Percentiles rank a stretch among this genome's conserved stretches.
phyloP scores from a whole-genome alignment of 1,139 yeast genomes.

The Yamadazyma epiphylla region DNA sequence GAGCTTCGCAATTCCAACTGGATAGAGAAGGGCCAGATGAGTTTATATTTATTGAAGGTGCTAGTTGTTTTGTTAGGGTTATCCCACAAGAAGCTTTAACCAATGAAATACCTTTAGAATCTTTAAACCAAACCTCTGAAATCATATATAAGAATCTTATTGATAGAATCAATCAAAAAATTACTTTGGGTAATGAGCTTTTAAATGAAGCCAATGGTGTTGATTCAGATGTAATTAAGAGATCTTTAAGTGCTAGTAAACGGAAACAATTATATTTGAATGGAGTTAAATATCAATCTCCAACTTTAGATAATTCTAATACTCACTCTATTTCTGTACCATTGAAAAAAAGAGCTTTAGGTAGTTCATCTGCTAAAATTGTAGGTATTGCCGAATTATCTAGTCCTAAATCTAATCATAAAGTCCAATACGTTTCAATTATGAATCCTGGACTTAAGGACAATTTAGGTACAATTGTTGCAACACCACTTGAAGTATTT shows the following conservation, averaged over 20 bases:
- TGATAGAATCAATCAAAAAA: conserved; percentile 25
- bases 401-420: conserved; percentile 30
- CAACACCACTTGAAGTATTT: conserved; percentile 33
- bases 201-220: conserved; percentile 2
- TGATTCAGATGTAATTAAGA: conserved; percentile 4
- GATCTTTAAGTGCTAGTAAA: conserved; percentile 14
- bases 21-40: conserved; percentile 28
- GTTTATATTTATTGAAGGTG: conserved; percentile 38
- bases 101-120: conserved; percentile 8
- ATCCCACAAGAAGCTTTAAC: conserved; percentile 17
- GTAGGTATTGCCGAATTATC: conserved; percentile 33
- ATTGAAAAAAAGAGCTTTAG: conserved; percentile 25
- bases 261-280: conserved; percentile 15
- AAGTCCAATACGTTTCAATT: conserved; percentile 20
- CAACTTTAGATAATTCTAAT: conserved; percentile 1
- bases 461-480: conserved; percentile 17
- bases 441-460: conserved; percentile 23
- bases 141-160: conserved; percentile 26
- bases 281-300: neutral
- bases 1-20: conserved; percentile 30
- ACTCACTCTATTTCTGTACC: conserved; percentile 12
- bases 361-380: conserved; percentile 33
- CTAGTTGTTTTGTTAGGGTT: conserved; percentile 25
- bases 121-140: conserved; percentile 20
- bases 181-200: conserved; percentile 24